These are phyloP conservation scores for Lactarius quietus DNA, from an alignment of 768 basidiomycete genomes.

Conservation along the genomic window DNA sequence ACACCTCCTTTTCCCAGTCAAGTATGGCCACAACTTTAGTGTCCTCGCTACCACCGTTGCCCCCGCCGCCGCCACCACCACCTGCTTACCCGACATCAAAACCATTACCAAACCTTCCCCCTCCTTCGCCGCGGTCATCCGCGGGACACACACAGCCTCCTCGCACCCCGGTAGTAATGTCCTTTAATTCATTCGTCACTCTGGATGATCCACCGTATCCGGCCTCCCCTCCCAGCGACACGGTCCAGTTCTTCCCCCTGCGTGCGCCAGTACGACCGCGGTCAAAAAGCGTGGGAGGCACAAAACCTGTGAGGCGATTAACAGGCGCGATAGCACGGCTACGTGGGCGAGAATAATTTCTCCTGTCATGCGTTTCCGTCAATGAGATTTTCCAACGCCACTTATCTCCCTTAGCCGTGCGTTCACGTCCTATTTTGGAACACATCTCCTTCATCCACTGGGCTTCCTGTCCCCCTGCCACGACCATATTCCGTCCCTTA, in stretches of 20 bases:
- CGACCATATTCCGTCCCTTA: background rate
- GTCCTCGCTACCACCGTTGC: background rate
- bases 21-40: constrained; percentile 12
- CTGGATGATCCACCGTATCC: background rate
- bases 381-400: background rate
- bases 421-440: background rate
- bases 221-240: background rate
- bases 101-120: constrained; percentile 14
- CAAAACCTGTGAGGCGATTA: constrained; percentile 7
- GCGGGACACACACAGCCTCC: background rate
- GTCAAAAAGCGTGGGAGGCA: constrained; percentile 18
- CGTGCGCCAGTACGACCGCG: constrained; percentile 7
- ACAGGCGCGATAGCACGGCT: constrained; percentile 16
- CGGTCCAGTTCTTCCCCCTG: constrained; percentile 9
- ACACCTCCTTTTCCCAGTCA: background rate
- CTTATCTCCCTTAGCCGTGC: background rate
- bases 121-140: background rate
- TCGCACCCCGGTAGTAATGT: background rate
- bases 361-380: background rate
- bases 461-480: background rate
- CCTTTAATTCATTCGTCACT: background rate
- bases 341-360: constrained; percentile 16
- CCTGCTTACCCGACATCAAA: constrained; percentile 11
- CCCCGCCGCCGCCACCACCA: background rate
- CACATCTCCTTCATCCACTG: background rate